These are phyloP conservation scores for Colletotrichum euphorbiae DNA, from an alignment of 2,329 filamentous ascomycete genomes.

Conservation along the genomic window DNA sequence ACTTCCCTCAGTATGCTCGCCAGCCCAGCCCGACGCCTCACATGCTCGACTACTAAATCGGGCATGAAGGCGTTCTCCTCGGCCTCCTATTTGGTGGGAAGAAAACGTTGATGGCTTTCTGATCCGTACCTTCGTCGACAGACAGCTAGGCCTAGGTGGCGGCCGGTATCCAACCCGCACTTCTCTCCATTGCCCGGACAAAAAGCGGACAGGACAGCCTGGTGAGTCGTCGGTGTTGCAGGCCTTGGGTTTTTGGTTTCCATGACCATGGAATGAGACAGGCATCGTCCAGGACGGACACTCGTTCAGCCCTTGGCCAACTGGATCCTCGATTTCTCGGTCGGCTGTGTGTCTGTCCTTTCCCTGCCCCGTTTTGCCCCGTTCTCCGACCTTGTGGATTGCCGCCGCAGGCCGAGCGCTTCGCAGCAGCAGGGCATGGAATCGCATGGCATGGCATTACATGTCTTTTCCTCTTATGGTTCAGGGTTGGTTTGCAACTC, in stretches of 20 bases:
- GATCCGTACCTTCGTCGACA: neutral
- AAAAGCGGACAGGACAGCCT: slow-evolving; percentile 9
- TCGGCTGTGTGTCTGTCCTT: neutral
- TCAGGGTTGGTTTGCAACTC: slow-evolving; percentile 21
- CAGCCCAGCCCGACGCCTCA: slow-evolving; percentile 7
- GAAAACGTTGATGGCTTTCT: neutral
- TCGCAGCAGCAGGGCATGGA: slow-evolving; percentile 3
- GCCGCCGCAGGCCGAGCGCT: slow-evolving; percentile 12
- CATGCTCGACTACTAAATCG: slow-evolving; percentile 24
- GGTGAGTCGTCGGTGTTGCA: slow-evolving; percentile 35
- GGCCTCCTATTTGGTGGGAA: slow-evolving; percentile 30
- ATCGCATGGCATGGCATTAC: no score
- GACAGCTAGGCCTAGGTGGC: neutral
- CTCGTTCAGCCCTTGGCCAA: slow-evolving; percentile 20
- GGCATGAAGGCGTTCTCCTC: slow-evolving; percentile 16
- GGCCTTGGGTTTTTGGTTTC: neutral
- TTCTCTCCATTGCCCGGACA: slow-evolving; percentile 1
- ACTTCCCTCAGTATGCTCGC: neutral
- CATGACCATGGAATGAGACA: slow-evolving; percentile 32
- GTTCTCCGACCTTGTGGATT: slow-evolving; percentile 6
- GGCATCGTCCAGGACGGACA: slow-evolving; percentile 32
- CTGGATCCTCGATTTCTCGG: slow-evolving; percentile 3
- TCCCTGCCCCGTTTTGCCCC: neutral
- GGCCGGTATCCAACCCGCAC: neutral
- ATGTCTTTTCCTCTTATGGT: no score